A percentile compares a stretch with the other conserved stretches of the same genome.
Evolutionary conservation across 2,329 filamentous ascomycete genomes (phyloP).

Genomic region (Colletotrichum zoysiae): DNA sequence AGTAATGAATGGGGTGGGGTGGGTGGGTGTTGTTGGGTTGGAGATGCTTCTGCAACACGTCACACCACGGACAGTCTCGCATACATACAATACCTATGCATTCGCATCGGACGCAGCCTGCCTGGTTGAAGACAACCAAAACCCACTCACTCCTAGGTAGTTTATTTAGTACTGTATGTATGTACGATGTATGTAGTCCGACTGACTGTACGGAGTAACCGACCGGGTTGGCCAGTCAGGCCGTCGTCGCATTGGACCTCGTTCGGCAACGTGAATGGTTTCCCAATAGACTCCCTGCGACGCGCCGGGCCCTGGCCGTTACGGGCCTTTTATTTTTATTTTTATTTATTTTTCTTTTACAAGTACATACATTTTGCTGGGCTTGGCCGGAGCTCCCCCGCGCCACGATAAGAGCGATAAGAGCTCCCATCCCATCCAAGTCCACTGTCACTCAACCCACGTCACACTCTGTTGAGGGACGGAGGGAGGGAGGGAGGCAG

Average conservation of each 20-base stretch:
- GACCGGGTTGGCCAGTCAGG: slow-evolving; percentile 23
- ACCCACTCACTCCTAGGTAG: too few species aligned
- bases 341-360: too few species aligned
- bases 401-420: slow-evolving; percentile 41
- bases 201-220: slow-evolving; percentile 8
- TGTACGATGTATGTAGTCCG: too few species aligned
- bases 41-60: slow-evolving; percentile 29
- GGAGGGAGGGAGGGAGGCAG: too few species aligned
- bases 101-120: not conserved
- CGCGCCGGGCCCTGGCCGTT: slow-evolving; percentile 14
- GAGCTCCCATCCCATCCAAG: slow-evolving; percentile 21
- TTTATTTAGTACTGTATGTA: too few species aligned
- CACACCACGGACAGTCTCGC: not conserved
- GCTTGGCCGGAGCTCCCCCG: slow-evolving; percentile 40
- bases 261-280: slow-evolving; percentile 32
- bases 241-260: slow-evolving; percentile 20
- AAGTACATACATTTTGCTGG: slow-evolving; percentile 6
- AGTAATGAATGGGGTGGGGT: too few species aligned
- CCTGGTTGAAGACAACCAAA: slow-evolving; percentile 13
- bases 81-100: too few species aligned
- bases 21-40: not conserved
- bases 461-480: slow-evolving; percentile 40
- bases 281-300: slow-evolving; percentile 23
- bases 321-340: not conserved
- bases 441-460: slow-evolving; percentile 23